Conservation (phyloP, 768 basidiomycete genomes). For the Pleurotus eryngii region DNA sequence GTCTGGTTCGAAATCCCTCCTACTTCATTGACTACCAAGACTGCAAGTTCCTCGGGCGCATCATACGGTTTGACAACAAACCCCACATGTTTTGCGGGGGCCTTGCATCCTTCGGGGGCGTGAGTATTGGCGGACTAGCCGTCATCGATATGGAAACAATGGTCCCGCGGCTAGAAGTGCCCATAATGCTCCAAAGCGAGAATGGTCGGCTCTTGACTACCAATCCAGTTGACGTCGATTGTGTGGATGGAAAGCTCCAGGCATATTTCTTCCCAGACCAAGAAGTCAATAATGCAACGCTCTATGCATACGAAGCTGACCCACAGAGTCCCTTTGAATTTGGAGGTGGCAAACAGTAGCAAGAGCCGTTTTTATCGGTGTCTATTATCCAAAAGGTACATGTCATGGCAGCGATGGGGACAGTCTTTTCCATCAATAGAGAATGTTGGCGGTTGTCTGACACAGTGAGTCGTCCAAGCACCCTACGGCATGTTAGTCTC, state of each 20-base stretch:
- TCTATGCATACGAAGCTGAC: slow-evolving; percentile 1
- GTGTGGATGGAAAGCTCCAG: slow-evolving; percentile 3
- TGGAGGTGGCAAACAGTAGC: slow-evolving; percentile 1
- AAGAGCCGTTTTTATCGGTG: too few species aligned
- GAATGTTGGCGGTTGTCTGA: too few species aligned
- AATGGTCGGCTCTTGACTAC: slow-evolving; percentile 2
- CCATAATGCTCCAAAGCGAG: background rate
- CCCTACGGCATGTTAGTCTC: too few species aligned
- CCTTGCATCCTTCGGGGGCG: background rate
- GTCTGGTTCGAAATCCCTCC: background rate
- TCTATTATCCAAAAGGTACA: background rate
- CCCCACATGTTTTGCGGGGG: slow-evolving; percentile 6
- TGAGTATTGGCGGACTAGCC: background rate
- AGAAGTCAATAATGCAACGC: background rate
- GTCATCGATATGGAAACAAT: slow-evolving; percentile 1
- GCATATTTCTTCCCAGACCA: slow-evolving; percentile 6
- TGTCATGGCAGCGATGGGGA: too few species aligned
- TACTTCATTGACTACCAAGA: slow-evolving; percentile 7
- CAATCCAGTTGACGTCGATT: slow-evolving; percentile 8
- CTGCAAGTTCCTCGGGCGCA: slow-evolving; percentile 4
- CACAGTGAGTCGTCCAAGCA: too few species aligned
- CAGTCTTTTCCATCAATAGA: too few species aligned
- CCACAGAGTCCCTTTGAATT: background rate
- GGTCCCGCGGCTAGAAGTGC: background rate
- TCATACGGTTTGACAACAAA: background rate